Base-by-base conservation (phyloP, 2,329 filamentous ascomycete species). In the Sporothrix pseudoabietina region DNA sequence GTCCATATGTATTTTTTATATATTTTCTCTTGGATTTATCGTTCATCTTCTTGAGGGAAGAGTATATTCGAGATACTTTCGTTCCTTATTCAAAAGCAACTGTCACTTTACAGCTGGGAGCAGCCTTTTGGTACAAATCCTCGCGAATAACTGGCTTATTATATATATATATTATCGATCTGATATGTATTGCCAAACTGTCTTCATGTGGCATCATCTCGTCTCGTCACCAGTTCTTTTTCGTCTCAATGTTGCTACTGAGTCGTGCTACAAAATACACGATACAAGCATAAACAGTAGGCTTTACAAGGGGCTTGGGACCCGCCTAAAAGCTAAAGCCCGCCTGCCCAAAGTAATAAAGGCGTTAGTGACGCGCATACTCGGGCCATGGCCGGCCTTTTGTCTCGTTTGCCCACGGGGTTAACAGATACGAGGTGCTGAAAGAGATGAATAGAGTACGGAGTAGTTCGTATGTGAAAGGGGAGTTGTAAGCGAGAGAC, bases 351-450 rank as follows among this genome's bases (percentile, higher is more conserved):
- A 41, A 57, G 26, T 1, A 26, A 26, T 26, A 57, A 61, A 61
- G 30, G 57, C 57, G 57, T 61, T 35, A 39, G 57, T 61, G 57
- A 61, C 57, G 30, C 57, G 57, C 57, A 61, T 61, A 39, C 57
- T 39, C 57, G 32, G 57, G 57, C 57, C 10, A 57, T 30, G 16
- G 30, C 30, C 30, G 26, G 26, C 26, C 49, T 19, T 19, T 22
- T 54, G 54, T 57, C 32, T 61, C 57, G 57, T 61, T 61, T 57
- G 26, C 12, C 12, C 26, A 57, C 55, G 55, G 55, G 55, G 55
- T 57, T 32, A 57, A 57, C 55, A 54, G 7, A 6, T 19, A 44
- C 9, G 6, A 14, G 12, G 41, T 44, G 41, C 12, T 14, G 3
- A 44, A 44, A 44, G 9, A 12, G 3, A 12, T 44, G 44, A 19